Conservation (phyloP, 108 stramenopile genomes). For the Cyclotella baltica region DNA sequence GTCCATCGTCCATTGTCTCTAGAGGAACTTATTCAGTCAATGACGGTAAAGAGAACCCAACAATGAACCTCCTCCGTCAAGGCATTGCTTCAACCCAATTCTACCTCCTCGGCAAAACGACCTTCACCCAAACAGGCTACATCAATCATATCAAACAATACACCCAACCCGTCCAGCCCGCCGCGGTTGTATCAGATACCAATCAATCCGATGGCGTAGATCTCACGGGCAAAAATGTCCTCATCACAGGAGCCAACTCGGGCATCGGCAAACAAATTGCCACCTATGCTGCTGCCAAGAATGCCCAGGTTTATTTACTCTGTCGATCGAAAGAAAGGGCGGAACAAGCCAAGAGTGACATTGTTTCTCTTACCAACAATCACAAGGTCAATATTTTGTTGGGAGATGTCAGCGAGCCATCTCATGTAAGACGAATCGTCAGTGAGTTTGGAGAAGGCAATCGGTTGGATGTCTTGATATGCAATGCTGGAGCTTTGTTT, state of each 20-base stretch:
- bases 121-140: conserved; percentile 88
- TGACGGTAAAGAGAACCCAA: too few relatives aligned
- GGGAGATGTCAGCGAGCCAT: conserved; percentile 72
- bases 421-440: conserved; percentile 67
- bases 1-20: too few relatives aligned
- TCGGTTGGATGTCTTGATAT: conserved; percentile 85
- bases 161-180: conserved; percentile 65
- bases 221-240: conserved; percentile 74
- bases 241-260: conserved; percentile 89
- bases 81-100: conserved; percentile 74
- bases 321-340: conserved; percentile 90
- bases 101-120: conserved; percentile 72
- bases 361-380: conserved; percentile 66
- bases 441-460: conserved; percentile 65
- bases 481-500: conserved; percentile 92
- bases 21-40: too few relatives aligned
- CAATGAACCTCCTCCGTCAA: conserved; percentile 40
- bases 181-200: conserved; percentile 48
- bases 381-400: conserved; percentile 65
- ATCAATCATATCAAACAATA: conserved; percentile 68
- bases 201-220: conserved; percentile 69
- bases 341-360: conserved; percentile 78
- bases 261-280: conserved; percentile 91
- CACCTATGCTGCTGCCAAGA: conserved; percentile 83
- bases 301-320: conserved; percentile 90